A percentile compares a stretch with the other conserved stretches of the same genome.
Evolutionary conservation across 352 stramenopile species (phyloP).

Genomic region (Phytophthora uliginosa): DNA sequence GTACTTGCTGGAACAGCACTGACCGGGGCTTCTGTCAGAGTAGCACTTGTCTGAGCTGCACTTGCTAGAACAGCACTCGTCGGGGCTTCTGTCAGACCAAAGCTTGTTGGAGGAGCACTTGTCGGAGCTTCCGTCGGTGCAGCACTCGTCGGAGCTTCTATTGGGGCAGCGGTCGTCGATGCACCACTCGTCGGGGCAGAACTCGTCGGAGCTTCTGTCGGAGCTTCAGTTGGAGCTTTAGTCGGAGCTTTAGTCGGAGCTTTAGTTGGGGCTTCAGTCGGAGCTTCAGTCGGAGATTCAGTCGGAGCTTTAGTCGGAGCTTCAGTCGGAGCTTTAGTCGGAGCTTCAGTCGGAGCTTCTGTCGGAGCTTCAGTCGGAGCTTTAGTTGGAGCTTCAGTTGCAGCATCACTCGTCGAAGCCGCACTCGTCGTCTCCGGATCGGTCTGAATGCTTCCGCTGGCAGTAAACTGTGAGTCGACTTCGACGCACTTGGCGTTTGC

Average conservation of each 20-base stretch:
- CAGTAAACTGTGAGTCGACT: conserved; percentile 32
- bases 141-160: neutral
- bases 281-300: neutral
- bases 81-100: neutral
- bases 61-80: neutral
- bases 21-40: neutral
- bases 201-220: neutral
- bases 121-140: neutral
- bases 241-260: neutral
- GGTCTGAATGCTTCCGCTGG: neutral
- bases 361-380: neutral
- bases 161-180: neutral
- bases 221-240: neutral
- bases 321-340: neutral
- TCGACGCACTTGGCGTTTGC: conserved; percentile 52
- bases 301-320: neutral
- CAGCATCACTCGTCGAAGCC: neutral
- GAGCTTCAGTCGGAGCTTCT: neutral
- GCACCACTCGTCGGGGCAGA: neutral
- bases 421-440: neutral
- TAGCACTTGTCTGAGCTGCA: neutral
- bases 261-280: neutral
- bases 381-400: neutral
- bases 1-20: neutral
- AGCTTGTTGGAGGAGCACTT: neutral